These are phyloP conservation scores for Capsicum chinense DNA, from an alignment of 257 asterid genomes.

Conservation along the genomic window DNA sequence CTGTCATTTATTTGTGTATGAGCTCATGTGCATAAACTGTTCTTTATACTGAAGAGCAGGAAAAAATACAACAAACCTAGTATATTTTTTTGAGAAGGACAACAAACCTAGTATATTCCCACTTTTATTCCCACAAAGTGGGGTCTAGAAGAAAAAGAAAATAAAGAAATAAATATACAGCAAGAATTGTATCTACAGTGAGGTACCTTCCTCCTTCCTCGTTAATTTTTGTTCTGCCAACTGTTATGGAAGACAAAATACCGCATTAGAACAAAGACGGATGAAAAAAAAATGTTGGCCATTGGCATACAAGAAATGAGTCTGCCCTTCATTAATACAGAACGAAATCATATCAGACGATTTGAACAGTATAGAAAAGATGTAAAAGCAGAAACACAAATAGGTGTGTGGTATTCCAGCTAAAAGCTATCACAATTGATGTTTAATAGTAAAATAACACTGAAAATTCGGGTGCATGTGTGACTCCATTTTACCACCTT, in stretches of 20 bases:
- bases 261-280: conserved; percentile 27
- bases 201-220: conserved; percentile 80
- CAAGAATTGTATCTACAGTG: not conserved
- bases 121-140: too few species aligned
- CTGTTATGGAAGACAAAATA: conserved; percentile 44
- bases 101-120: too few species aligned
- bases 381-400: not conserved
- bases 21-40: conserved; percentile 23
- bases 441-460: conserved; percentile 5
- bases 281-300: not conserved
- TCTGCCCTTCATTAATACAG: conserved; percentile 10
- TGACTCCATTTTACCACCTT: not conserved
- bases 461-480: not conserved
- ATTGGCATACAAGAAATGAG: not conserved
- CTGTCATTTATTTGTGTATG: conserved; percentile 47
- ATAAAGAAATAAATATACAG: conserved; percentile 1
- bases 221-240: conserved; percentile 68
- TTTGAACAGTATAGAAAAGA: not conserved
- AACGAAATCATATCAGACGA: not conserved
- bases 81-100: too few species aligned
- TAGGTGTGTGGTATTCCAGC: not conserved
- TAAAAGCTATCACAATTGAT: conserved; percentile 12
- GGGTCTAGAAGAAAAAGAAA: too few species aligned
- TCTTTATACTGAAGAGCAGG: conserved; percentile 11
- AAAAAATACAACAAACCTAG: not conserved